Evolutionary conservation across 2,329 filamentous ascomycete species (phyloP).

Genomic region (Pestalotiopsis sp.): DNA sequence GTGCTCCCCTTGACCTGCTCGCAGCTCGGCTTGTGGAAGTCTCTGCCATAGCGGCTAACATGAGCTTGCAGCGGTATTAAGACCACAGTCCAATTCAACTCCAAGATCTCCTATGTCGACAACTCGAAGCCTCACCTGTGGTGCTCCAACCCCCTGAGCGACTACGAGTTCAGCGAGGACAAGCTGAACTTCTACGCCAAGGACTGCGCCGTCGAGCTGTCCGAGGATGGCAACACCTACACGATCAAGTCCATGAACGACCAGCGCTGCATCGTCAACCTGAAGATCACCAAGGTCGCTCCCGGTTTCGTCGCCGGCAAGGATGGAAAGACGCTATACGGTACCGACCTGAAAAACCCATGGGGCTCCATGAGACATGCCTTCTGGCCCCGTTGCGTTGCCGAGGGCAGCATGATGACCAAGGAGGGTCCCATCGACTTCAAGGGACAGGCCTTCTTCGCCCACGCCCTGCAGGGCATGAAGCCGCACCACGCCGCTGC

Average conservation of each 20-base stretch:
- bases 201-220: constrained; percentile 82
- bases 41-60: constrained; percentile 16
- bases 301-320: constrained; percentile 86
- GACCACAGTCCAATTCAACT: constrained; percentile 91
- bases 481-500: constrained; percentile 96
- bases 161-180: constrained; percentile 83
- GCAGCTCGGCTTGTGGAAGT: not conserved
- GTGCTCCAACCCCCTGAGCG: constrained; percentile 77
- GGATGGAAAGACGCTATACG: constrained; percentile 82
- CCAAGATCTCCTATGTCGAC: constrained; percentile 84
- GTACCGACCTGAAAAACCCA: constrained; percentile 81
- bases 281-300: constrained; percentile 75
- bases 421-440: constrained; percentile 81
- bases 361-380: constrained; percentile 93
- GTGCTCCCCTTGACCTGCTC: constrained; percentile 13
- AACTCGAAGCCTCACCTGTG: constrained; percentile 76
- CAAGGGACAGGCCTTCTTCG: constrained; percentile 77
- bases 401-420: constrained; percentile 84
- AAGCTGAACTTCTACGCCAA: constrained; percentile 85
- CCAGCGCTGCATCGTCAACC: constrained; percentile 78
- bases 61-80: constrained; percentile 72
- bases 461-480: constrained; percentile 93
- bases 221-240: constrained; percentile 80
- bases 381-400: constrained; percentile 89
- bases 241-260: constrained; percentile 90